These are phyloP conservation scores for Nothopassalora personata DNA, from an alignment of 2,329 filamentous ascomycete species.

Conservation along the genomic window DNA sequence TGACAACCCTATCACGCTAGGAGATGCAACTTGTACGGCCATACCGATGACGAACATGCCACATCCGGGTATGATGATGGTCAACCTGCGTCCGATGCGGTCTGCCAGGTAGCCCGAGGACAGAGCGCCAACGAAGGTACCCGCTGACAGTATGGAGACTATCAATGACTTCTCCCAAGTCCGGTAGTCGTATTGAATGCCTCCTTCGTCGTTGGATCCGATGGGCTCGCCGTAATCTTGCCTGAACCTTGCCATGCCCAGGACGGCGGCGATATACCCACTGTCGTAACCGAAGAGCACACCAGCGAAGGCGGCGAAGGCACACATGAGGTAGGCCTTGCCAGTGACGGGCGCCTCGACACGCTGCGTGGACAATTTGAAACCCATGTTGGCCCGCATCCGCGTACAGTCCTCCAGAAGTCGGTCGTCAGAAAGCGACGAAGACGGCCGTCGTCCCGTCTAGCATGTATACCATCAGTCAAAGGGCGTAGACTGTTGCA, in stretches of 20 bases:
- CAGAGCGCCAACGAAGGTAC: conserved; percentile 71
- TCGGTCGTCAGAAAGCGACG: neutral
- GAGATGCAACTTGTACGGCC: conserved; percentile 56
- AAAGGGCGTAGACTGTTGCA: neutral
- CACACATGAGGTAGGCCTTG: conserved; percentile 55
- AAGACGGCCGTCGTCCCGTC: neutral
- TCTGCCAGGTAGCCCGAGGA: conserved; percentile 55
- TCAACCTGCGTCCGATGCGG: conserved; percentile 58
- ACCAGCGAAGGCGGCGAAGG: conserved; percentile 56
- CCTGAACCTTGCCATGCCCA: conserved; percentile 48
- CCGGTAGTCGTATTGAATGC: conserved; percentile 24
- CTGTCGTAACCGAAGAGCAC: conserved; percentile 58
- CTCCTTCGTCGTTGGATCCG: conserved; percentile 9
- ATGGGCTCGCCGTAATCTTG: conserved; percentile 28
- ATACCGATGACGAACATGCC: conserved; percentile 56
- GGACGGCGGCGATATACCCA: conserved; percentile 50
- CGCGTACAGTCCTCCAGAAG: neutral
- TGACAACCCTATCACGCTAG: conserved; percentile 58
- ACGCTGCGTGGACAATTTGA: conserved; percentile 15
- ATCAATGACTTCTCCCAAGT: conserved; percentile 51
- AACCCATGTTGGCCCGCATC: neutral
- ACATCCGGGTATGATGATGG: conserved; percentile 54
- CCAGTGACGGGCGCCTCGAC: conserved; percentile 34
- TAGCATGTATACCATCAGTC: neutral
- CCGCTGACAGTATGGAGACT: conserved; percentile 69